These are phyloP conservation scores for Phytophthora podocarpi DNA, from an alignment of 352 stramenopile genomes.

Conservation along the genomic window DNA sequence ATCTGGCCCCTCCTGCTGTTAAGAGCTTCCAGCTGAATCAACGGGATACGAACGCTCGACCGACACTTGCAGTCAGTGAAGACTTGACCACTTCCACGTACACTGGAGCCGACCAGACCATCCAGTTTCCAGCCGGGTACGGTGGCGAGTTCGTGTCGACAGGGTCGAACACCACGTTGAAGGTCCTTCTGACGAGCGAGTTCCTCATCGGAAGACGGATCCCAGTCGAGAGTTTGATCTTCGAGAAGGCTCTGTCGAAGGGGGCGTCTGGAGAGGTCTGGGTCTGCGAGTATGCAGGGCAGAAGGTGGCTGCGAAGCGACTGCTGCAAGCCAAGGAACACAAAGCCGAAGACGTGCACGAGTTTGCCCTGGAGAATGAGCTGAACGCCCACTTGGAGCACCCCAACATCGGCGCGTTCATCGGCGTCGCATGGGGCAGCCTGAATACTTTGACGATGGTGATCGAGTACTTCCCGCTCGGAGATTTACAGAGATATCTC, in stretches of 20 bases:
- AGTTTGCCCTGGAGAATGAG: constrained; percentile 44
- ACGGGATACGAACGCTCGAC: constrained; percentile 9
- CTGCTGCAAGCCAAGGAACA: constrained; percentile 32
- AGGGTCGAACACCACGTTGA: constrained; percentile 19
- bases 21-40: constrained; percentile 22
- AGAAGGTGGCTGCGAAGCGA: constrained; percentile 48
- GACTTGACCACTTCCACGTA: constrained; percentile 11
- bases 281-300: constrained; percentile 33
- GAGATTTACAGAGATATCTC: constrained; percentile 46
- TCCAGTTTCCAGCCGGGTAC: constrained; percentile 16
- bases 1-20: background rate
- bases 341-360: constrained; percentile 38
- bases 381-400: constrained; percentile 38
- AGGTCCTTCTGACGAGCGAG: constrained; percentile 20
- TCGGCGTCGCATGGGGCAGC: constrained; percentile 50
- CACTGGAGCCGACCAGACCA: constrained; percentile 18
- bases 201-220: constrained; percentile 40
- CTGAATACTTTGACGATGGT: constrained; percentile 50
- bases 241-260: constrained; percentile 31
- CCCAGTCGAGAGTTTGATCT: constrained; percentile 17
- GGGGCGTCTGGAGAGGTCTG: constrained; percentile 58
- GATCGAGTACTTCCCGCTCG: constrained; percentile 46
- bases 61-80: constrained; percentile 21
- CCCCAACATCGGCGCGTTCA: constrained; percentile 38
- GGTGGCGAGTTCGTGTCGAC: constrained; percentile 6